phyloP scores from a whole-genome alignment of 2,329 filamentous ascomycete species.

The Colletotrichum cereale region DNA sequence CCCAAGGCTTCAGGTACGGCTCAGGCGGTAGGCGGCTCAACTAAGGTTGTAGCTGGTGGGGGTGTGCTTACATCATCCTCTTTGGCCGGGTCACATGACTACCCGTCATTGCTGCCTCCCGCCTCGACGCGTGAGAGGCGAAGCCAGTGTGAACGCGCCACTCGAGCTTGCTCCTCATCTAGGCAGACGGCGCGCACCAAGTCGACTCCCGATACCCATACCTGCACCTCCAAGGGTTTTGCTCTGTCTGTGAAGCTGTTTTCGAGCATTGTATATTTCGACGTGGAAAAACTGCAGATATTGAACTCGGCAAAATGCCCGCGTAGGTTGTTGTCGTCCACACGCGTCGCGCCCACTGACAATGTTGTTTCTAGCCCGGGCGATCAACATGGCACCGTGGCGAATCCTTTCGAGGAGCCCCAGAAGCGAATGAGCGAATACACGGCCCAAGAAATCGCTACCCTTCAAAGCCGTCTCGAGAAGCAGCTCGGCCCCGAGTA shows the following conservation, averaged over 20 bases:
- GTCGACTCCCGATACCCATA: background rate
- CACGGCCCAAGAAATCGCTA: constrained; percentile 91
- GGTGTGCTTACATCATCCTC: background rate
- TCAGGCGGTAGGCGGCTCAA: constrained; percentile 1
- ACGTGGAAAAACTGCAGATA: background rate
- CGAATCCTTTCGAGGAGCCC: constrained; percentile 86
- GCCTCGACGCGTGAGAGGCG: constrained; percentile 32
- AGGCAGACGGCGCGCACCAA: constrained; percentile 9
- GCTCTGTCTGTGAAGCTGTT: background rate
- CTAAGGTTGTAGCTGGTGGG: background rate
- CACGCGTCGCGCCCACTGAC: constrained; percentile 41
- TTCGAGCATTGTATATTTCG: background rate
- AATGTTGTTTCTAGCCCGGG: constrained; percentile 66
- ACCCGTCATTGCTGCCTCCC: constrained; percentile 33
- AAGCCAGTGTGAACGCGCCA: constrained; percentile 24
- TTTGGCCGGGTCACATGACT: constrained; percentile 24
- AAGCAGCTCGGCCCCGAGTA: constrained; percentile 97
- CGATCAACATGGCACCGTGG: constrained; percentile 71
- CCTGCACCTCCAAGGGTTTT: background rate
- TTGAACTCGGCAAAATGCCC: constrained; percentile 53
- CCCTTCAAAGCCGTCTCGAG: constrained; percentile 86
- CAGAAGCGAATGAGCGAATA: constrained; percentile 80
- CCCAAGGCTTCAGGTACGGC: background rate
- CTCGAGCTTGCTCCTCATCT: background rate
- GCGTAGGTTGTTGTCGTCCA: constrained; percentile 52